Percentiles rank a stretch among this genome's conserved stretches.
These are phyloP conservation scores for Globisporangium mamillatum DNA, from an alignment of 352 stramenopile species.

Conservation along the genomic window DNA sequence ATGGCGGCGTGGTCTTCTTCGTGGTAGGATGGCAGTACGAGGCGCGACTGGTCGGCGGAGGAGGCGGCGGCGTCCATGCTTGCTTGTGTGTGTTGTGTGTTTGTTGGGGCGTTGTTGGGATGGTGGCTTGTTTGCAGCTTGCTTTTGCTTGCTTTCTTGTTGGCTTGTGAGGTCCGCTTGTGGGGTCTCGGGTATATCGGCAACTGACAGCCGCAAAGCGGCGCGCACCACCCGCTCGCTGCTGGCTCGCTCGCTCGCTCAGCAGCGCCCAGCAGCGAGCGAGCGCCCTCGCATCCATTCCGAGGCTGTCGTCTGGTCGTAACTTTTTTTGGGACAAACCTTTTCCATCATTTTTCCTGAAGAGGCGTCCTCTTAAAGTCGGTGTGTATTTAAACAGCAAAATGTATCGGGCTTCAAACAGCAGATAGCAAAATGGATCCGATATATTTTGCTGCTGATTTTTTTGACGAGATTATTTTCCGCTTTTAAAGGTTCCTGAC, in stretches of 20 bases:
- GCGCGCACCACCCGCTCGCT: constrained; percentile 11
- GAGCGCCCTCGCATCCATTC: background rate
- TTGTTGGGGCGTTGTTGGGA: background rate
- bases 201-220: constrained; percentile 15
- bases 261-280: too few relatives aligned
- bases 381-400: background rate
- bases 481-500: background rate
- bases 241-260: background rate
- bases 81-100: constrained; percentile 1
- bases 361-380: background rate
- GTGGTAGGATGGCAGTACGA: constrained; percentile 20
- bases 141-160: background rate
- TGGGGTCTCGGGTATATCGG: constrained; percentile 24
- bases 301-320: constrained; percentile 5
- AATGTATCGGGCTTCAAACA: background rate
- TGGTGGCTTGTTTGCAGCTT: background rate
- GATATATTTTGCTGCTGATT: background rate
- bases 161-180: background rate
- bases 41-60: constrained; percentile 15
- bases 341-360: constrained; percentile 1
- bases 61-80: constrained; percentile 38
- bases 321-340: background rate
- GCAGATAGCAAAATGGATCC: background rate
- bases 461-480: background rate
- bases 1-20: constrained; percentile 42